Percentiles rank a stretch among this genome's conserved stretches.
Evolutionary conservation across 2,329 filamentous ascomycete genomes (phyloP).

Genomic region (Talaromyces pinophilus): DNA sequence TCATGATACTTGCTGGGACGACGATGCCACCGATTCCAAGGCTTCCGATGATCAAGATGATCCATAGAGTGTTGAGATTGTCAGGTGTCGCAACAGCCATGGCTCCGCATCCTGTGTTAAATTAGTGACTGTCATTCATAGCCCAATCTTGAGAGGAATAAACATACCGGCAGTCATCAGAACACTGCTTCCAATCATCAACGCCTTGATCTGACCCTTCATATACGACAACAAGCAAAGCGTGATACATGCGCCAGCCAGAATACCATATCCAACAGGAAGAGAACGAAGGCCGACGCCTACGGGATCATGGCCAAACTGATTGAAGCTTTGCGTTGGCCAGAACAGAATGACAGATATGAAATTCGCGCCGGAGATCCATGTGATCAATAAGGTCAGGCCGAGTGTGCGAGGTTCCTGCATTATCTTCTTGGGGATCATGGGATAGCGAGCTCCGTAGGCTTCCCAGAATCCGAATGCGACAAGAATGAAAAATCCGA

Average conservation of each 20-base stretch:
- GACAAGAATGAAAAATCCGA: slow-evolving; percentile 47
- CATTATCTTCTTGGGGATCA: slow-evolving; percentile 48
- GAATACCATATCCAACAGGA: slow-evolving; percentile 65
- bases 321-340: slow-evolving; percentile 65
- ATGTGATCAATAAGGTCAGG: slow-evolving; percentile 59
- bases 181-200: slow-evolving; percentile 61
- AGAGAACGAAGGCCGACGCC: slow-evolving; percentile 65
- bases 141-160: neutral
- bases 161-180: slow-evolving; percentile 64
- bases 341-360: slow-evolving; percentile 60
- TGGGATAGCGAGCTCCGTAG: slow-evolving; percentile 50
- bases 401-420: slow-evolving; percentile 53
- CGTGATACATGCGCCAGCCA: slow-evolving; percentile 61
- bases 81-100: slow-evolving; percentile 53
- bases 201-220: slow-evolving; percentile 59
- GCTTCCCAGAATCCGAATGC: slow-evolving; percentile 51
- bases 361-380: slow-evolving; percentile 62
- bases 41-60: slow-evolving; percentile 61
- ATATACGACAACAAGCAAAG: slow-evolving; percentile 60
- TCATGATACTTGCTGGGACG: slow-evolving; percentile 67
- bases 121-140: neutral
- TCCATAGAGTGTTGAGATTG: slow-evolving; percentile 59
- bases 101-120: slow-evolving; percentile 52
- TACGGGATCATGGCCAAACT: slow-evolving; percentile 65
- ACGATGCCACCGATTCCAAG: slow-evolving; percentile 69